Evolutionary conservation across 768 basidiomycete species (phyloP).

Genomic region (Dioszegia crocea): DNA sequence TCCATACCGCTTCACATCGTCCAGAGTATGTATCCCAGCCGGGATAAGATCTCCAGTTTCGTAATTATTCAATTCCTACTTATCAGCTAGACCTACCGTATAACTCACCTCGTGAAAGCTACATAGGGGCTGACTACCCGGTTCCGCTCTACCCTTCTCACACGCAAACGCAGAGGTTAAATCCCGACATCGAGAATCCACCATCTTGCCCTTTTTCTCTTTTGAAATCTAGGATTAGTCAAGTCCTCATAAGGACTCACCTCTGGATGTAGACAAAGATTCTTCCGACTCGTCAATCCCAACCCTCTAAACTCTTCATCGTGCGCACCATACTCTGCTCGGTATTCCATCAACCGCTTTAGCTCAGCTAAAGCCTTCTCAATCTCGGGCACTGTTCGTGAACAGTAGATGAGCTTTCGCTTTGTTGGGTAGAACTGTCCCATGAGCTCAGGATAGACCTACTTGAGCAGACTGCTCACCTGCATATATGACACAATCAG

Average conservation of each 20-base stretch:
- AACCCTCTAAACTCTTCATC: constrained; percentile 80
- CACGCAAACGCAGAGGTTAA: constrained; percentile 78
- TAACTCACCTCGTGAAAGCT: constrained; percentile 84
- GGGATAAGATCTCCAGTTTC: constrained; percentile 79
- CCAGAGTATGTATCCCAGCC: constrained; percentile 86
- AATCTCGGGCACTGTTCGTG: constrained; percentile 98
- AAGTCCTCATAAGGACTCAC: constrained; percentile 54
- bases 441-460: background rate
- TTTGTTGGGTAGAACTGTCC: constrained; percentile 80
- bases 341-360: constrained; percentile 87
- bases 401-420: constrained; percentile 95
- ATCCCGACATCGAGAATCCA: constrained; percentile 95
- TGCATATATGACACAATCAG: constrained; percentile 98
- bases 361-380: constrained; percentile 95
- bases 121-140: constrained; percentile 86
- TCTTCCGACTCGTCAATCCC: constrained; percentile 91
- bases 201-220: constrained; percentile 97
- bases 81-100: background rate
- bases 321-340: constrained; percentile 61
- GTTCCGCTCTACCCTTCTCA: constrained; percentile 76
- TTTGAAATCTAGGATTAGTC: constrained; percentile 93
- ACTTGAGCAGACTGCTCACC: constrained; percentile 52
- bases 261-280: constrained; percentile 90
- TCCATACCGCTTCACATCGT: constrained; percentile 84
- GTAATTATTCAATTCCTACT: constrained; percentile 74